phyloP scores from a whole-genome alignment of 441 rosid species.

The Adansonia gregorii region DNA sequence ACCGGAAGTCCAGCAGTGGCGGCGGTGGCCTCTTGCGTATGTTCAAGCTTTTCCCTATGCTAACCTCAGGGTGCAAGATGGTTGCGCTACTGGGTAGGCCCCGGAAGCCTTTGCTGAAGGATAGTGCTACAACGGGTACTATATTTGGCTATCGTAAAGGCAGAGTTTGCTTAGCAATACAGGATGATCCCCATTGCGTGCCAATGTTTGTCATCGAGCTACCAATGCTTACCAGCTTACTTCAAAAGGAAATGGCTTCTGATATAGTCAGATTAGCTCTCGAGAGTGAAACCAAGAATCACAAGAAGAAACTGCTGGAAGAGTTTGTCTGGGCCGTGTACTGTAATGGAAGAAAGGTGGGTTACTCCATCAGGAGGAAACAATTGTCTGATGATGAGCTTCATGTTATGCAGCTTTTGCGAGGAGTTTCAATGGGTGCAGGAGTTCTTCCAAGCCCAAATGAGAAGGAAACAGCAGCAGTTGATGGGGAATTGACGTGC shows the following conservation, averaged over 20 bases:
- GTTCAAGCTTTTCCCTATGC: constrained; percentile 91
- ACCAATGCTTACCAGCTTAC: constrained; percentile 63
- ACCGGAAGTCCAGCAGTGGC: constrained; percentile 44
- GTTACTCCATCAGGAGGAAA: constrained; percentile 81
- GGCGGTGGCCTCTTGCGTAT: constrained; percentile 75
- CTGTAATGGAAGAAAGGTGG: constrained; percentile 82
- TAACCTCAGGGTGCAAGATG: constrained; percentile 96
- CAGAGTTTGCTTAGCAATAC: constrained; percentile 73
- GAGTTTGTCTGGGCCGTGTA: constrained; percentile 91
- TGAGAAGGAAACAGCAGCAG: constrained; percentile 45
- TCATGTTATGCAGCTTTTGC: constrained; percentile 73
- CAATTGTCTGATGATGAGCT: constrained; percentile 79
- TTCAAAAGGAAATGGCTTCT: constrained; percentile 91
- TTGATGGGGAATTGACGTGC: constrained; percentile 80
- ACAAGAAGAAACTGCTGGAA: constrained; percentile 72
- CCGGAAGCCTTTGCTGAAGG: constrained; percentile 71
- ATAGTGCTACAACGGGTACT: constrained; percentile 73
- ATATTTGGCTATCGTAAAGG: constrained; percentile 86
- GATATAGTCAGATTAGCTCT: constrained; percentile 78
- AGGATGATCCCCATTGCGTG: constrained; percentile 81
- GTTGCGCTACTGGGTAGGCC: constrained; percentile 74
- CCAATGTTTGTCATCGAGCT: constrained; percentile 83
- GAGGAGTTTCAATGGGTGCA: constrained; percentile 95
- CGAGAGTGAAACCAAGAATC: constrained; percentile 84
- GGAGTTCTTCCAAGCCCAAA: constrained; percentile 77